Percentiles rank a stretch among this genome's conserved stretches.
Evolutionary conservation across 805 yeast genomes (phyloP).

Genomic region (Saccharomycopsis olivae): DNA sequence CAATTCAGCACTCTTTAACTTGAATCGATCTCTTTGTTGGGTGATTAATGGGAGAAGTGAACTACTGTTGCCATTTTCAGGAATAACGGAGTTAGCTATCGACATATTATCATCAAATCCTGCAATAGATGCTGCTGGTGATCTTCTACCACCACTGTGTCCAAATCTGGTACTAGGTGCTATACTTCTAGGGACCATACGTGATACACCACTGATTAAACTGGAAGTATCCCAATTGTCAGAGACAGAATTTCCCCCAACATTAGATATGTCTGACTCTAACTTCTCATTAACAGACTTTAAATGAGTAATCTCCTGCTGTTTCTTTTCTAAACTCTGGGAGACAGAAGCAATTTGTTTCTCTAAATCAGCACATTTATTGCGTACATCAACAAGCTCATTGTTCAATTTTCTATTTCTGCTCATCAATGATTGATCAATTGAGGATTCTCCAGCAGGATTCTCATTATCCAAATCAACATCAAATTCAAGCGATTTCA

Average conservation of each 20-base stretch:
- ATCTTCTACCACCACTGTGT: constrained; percentile 27
- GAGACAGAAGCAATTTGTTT: constrained; percentile 33
- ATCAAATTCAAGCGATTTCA: constrained; percentile 72
- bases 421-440: constrained; percentile 53
- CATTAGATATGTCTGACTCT: constrained; percentile 60
- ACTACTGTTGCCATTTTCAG: constrained; percentile 24
- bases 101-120: constrained; percentile 19
- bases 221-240: constrained; percentile 55
- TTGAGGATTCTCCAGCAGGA: constrained; percentile 21
- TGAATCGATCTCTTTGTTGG: constrained; percentile 89
- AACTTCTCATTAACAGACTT: constrained; percentile 45
- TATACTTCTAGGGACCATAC: constrained; percentile 25
- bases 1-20: constrained; percentile 69
- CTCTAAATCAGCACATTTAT: constrained; percentile 39
- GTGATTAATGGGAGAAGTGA: constrained; percentile 77
- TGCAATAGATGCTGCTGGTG: constrained; percentile 28
- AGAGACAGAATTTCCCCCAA: constrained; percentile 35
- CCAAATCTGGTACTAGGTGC: constrained; percentile 36
- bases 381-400: constrained; percentile 57
- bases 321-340: constrained; percentile 25
- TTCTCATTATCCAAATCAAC: constrained; percentile 28
- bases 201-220: constrained; percentile 49
- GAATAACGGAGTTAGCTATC: neutral
- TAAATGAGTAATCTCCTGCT: constrained; percentile 31
- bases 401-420: constrained; percentile 65